phyloP scores from a whole-genome alignment of 352 stramenopile species.

The Pseudoperonospora humuli region DNA sequence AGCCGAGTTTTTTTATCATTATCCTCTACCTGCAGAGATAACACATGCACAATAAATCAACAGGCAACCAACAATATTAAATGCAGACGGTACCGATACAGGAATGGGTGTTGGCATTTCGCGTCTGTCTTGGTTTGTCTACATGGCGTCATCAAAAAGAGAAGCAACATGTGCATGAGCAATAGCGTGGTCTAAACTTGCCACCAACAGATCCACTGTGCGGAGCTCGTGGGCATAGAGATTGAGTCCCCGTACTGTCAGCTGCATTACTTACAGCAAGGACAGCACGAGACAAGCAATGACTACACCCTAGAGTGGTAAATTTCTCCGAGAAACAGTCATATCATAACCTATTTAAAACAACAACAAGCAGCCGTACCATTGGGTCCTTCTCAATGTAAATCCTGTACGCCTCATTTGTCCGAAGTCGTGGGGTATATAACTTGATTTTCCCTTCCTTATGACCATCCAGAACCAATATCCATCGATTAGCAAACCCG shows the following conservation, averaged over 20 bases:
- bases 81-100: slow-evolving; percentile 12
- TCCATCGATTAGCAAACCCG: neutral
- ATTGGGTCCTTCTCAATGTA: slow-evolving; percentile 76
- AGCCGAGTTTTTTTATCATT: slow-evolving; percentile 37
- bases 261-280: slow-evolving; percentile 30
- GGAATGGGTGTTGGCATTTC: slow-evolving; percentile 11
- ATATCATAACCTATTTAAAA: neutral
- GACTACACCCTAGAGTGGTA: slow-evolving; percentile 21
- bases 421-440: slow-evolving; percentile 54
- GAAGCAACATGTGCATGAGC: slow-evolving; percentile 1
- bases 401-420: slow-evolving; percentile 66
- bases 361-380: slow-evolving; percentile 25
- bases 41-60: neutral
- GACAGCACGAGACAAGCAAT: slow-evolving; percentile 21
- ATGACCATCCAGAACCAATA: neutral
- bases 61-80: neutral
- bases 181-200: slow-evolving; percentile 7
- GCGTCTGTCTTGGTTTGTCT: slow-evolving; percentile 13
- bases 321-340: slow-evolving; percentile 8
- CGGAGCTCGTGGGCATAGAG: slow-evolving; percentile 22
- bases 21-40: slow-evolving; percentile 24
- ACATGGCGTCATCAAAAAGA: neutral
- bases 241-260: slow-evolving; percentile 24
- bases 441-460: slow-evolving; percentile 42
- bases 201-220: slow-evolving; percentile 28